phyloP scores from a whole-genome alignment of 345 rosid species.

The Salix udensis region DNA sequence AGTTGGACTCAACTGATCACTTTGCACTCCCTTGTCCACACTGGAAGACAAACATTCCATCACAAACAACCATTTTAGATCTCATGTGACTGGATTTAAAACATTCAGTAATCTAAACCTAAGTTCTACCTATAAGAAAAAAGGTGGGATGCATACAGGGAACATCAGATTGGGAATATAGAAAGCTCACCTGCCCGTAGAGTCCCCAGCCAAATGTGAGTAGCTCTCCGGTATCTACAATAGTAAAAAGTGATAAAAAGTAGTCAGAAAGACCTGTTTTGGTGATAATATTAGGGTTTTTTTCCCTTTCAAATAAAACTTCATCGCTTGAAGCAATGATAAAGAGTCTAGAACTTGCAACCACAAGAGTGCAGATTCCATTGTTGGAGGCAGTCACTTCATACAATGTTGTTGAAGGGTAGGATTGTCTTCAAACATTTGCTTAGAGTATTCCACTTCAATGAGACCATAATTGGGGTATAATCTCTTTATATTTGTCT shows the following conservation, averaged over 20 bases:
- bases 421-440: background rate
- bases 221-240: conserved; percentile 66
- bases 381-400: background rate
- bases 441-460: background rate
- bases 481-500: too few relatives aligned
- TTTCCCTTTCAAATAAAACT: too few relatives aligned
- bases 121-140: too few relatives aligned
- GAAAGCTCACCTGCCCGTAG: conserved; percentile 66
- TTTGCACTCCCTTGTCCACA: conserved; percentile 78
- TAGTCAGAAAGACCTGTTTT: background rate
- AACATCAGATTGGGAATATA: background rate
- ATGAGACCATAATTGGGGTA: background rate
- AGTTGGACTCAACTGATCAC: conserved; percentile 69
- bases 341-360: background rate
- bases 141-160: background rate
- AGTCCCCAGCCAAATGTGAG: conserved; percentile 92
- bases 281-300: too few relatives aligned
- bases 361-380: background rate
- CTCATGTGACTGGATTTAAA: too few relatives aligned
- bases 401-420: background rate
- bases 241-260: background rate
- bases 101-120: too few relatives aligned
- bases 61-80: background rate
- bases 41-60: conserved; percentile 26
- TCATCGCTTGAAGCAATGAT: too few relatives aligned